Evolutionary conservation across 306 rosid species (phyloP).

Genomic region (Dalbergia oliveri): DNA sequence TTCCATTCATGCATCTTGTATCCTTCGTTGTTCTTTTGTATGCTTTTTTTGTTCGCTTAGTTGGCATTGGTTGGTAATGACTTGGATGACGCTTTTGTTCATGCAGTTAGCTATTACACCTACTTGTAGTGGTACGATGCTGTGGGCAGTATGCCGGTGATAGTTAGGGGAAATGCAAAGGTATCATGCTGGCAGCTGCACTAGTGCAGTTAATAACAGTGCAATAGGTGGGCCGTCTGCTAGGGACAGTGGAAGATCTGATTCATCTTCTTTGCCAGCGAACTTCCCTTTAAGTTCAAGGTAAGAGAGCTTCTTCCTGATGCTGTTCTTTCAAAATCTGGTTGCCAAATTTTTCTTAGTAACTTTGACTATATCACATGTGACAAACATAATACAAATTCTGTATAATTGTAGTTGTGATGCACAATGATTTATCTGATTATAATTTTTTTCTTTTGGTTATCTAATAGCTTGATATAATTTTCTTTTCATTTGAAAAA

Average conservation of each 20-base stretch:
- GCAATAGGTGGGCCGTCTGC: conserved; percentile 77
- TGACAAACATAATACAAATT: conserved; percentile 3
- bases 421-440: conserved; percentile 13
- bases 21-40: neutral
- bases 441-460: neutral
- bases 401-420: conserved; percentile 10
- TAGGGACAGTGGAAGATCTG: conserved; percentile 85
- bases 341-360: conserved; percentile 8
- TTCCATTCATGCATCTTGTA: conserved; percentile 17
- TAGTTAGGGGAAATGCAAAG: conserved; percentile 91
- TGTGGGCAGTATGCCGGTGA: conserved; percentile 89
- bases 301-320: conserved; percentile 53
- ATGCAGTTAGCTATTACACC: conserved; percentile 60
- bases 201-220: conserved; percentile 91
- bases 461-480: neutral
- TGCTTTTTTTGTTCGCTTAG: conserved; percentile 19
- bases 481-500: neutral
- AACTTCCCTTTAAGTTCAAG: conserved; percentile 76
- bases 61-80: conserved; percentile 44
- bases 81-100: conserved; percentile 43
- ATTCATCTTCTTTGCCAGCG: conserved; percentile 75
- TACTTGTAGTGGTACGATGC: conserved; percentile 67
- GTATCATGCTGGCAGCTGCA: conserved; percentile 86
- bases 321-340: neutral
- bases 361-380: conserved; percentile 15